Base-by-base conservation (phyloP, 768 basidiomycete species). In the Tulasnella sp. region DNA sequence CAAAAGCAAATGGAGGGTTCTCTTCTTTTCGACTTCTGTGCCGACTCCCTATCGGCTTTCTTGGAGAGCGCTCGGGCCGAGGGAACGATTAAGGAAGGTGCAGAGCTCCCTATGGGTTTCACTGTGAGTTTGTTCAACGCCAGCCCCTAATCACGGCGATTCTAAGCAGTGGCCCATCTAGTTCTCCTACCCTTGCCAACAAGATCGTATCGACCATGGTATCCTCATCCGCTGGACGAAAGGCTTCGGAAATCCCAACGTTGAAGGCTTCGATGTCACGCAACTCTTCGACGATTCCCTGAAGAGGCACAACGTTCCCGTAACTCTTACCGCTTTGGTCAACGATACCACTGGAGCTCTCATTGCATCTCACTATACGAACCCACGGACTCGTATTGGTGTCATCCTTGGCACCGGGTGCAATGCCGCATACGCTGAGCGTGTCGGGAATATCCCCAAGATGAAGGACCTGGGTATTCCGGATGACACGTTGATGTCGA, bases 201-300 rank as follows among this genome's bases (percentile, higher is more conserved):
- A 99, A 88, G 89, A 91, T 51, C 88, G 89, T 75, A 99, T 99
- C 80, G 95, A 99, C 84, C 95, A 98, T 80, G 97, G 95, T 32
- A 89, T 90, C 79, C 91, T 99, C 48, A 95, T 98, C 82, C 92
- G 97, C 23, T 99, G 98, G 98, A 99, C 98, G n/a, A 99, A 99
- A 85, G 98, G 98, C 80, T 99, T 99, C 82, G 95, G 95, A 42
- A 93, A 93, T 0, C 83, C 89, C 5, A 95, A 96, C 83, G 95
- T 94, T 23, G 98, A 99, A 84, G 96, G 96, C 23, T 86, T 89
- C 76, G 94, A 99, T 82, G 95, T 97, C 16, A 96, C 94, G 5
- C 93, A 87, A 51, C 96, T 99, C 94, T 97, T 99, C 86, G 89
- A 90, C 72, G 85, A 90, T 77, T 92, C 93, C 18, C 89, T 99